Conservation (phyloP, 1,284 basidiomycete species). For the Ganoderma sinense region DNA sequence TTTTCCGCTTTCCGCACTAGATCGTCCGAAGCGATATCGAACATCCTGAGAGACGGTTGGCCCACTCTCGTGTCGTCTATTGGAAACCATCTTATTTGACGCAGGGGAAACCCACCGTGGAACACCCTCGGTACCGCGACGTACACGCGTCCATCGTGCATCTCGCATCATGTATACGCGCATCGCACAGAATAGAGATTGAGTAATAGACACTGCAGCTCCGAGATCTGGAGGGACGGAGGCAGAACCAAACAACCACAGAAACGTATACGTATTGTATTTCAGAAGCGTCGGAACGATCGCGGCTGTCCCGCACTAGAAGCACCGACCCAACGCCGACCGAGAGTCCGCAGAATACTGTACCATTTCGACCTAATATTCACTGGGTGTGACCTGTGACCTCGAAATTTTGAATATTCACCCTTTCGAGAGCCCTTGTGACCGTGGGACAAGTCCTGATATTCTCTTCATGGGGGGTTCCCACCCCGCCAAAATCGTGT, state of each 20-base stretch:
- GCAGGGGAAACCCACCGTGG: not conserved
- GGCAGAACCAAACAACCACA: not conserved
- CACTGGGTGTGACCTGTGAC: too few species aligned
- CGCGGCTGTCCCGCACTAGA: not conserved
- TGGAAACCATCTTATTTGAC: not conserved
- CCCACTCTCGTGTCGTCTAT: not conserved
- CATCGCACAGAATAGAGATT: not conserved
- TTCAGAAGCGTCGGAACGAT: not conserved
- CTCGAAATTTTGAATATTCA: too few species aligned
- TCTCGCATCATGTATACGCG: not conserved
- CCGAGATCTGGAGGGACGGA: not conserved
- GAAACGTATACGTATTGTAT: not conserved
- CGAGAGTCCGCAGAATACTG: not conserved
- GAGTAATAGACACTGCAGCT: conserved; percentile 1
- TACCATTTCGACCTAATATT: too few species aligned
- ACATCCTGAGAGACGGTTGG: not conserved
- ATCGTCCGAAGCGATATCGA: not conserved
- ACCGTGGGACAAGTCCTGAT: too few species aligned
- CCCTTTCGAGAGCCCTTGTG: too few species aligned
- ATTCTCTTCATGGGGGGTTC: too few species aligned
- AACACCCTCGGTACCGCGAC: not conserved
- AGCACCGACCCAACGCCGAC: not conserved
- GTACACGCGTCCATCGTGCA: not conserved
- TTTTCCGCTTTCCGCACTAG: not conserved
- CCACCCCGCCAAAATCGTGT: too few species aligned